phyloP scores from a whole-genome alignment of 148 eudicot species.

The Silene uniflora region DNA sequence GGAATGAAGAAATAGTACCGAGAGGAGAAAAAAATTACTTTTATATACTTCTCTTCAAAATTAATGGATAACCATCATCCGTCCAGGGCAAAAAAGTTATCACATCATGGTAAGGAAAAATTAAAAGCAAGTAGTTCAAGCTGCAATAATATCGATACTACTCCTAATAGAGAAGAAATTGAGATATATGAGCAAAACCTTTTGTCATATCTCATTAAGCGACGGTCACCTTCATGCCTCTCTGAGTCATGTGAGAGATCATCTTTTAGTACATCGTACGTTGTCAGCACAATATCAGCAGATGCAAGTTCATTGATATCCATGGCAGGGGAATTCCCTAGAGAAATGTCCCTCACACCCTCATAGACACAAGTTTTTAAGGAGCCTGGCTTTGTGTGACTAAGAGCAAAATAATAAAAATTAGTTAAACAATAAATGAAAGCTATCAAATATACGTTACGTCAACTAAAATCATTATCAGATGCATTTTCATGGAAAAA shows the following conservation, averaged over 20 bases:
- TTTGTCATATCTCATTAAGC: conserved; percentile 77
- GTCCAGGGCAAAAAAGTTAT: neutral
- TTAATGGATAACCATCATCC: neutral
- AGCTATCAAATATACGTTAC: neutral
- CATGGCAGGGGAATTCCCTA: conserved; percentile 39
- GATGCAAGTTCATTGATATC: conserved; percentile 53
- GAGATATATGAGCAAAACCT: conserved; percentile 40
- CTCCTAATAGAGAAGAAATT: neutral
- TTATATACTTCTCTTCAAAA: neutral
- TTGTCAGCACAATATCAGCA: conserved; percentile 91
- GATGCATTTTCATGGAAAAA: neutral
- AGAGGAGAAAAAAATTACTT: neutral
- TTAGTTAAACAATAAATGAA: conserved; percentile 3
- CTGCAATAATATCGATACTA: neutral
- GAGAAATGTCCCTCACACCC: conserved; percentile 68
- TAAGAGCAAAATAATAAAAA: conserved; percentile 27
- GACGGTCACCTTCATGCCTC: conserved; percentile 93
- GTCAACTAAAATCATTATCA: neutral
- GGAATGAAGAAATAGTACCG: neutral
- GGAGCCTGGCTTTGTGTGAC: conserved; percentile 89
- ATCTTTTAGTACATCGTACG: conserved; percentile 83
- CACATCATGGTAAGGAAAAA: neutral
- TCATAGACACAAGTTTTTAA: conserved; percentile 71
- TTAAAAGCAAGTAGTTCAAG: neutral
- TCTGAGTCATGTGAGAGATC: conserved; percentile 94